Evolutionary conservation across 106 monocot genomes (phyloP).

Genomic region (Apostasia shenzhenica): DNA sequence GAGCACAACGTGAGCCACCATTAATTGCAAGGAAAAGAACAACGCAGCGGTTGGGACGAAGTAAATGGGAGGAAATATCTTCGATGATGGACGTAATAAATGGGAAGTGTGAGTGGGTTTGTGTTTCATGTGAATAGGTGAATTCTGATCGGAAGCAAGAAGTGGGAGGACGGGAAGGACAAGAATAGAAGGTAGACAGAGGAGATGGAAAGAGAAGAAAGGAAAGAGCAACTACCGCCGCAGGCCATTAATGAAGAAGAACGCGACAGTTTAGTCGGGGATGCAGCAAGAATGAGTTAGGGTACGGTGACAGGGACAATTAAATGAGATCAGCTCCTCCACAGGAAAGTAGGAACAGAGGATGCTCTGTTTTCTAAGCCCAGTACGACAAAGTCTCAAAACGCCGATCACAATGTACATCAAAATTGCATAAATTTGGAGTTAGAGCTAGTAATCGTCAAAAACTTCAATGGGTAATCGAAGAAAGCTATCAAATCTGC

Average conservation of each 20-base stretch:
- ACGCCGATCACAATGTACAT: no score
- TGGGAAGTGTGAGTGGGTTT: not conserved
- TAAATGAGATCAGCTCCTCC: not conserved
- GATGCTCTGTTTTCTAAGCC: not conserved
- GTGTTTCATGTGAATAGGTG: not conserved
- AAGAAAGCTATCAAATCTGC: no score
- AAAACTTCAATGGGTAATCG: no score
- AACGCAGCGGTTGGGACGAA: not conserved
- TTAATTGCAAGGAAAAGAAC: constrained; percentile 2
- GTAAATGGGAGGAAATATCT: not conserved
- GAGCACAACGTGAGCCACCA: constrained; percentile 1
- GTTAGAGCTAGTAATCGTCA: no score
- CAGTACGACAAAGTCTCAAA: not conserved
- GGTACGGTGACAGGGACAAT: not conserved
- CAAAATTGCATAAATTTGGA: no score
- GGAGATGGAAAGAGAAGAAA: not conserved
- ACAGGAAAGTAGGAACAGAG: not conserved
- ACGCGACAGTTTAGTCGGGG: not conserved
- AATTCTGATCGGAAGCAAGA: not conserved
- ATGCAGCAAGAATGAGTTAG: not conserved
- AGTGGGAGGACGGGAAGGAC: not conserved
- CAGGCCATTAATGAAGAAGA: not conserved
- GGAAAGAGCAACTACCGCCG: not conserved
- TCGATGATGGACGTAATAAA: constrained; percentile 2
- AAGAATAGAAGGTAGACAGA: not conserved